A percentile compares a stretch with the other conserved stretches of the same genome.
Evolutionary conservation across 129 eudicot genomes (phyloP).

Genomic region (Tanacetum coccineum): DNA sequence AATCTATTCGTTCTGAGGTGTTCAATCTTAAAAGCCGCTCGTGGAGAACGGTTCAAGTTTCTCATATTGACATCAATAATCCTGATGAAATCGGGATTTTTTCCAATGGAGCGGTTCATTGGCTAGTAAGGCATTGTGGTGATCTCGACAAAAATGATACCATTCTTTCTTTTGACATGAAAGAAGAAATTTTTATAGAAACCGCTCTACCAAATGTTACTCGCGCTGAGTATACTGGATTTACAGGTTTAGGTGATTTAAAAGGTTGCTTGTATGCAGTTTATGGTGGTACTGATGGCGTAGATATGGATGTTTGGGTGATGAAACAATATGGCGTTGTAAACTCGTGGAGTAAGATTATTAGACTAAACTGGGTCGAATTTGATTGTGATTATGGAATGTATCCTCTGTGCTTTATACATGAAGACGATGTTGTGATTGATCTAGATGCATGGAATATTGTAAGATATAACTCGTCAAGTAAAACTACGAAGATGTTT

Average conservation of each 20-base stretch:
- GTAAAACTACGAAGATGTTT: too few relatives aligned
- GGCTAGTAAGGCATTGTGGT: slow-evolving; percentile 2
- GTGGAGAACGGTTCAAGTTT: slow-evolving; percentile 13
- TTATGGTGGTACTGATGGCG: slow-evolving; percentile 16
- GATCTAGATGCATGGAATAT: too few relatives aligned
- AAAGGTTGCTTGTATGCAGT: slow-evolving; percentile 30
- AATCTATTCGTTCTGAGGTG: slow-evolving; percentile 15
- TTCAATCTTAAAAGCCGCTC: slow-evolving; percentile 19
- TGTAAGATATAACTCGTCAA: too few relatives aligned
- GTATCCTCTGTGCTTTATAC: too few relatives aligned
- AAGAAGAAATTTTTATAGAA: too few relatives aligned
- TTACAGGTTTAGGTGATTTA: slow-evolving; percentile 12
- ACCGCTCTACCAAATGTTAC: too few relatives aligned
- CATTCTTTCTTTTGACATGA: background rate
- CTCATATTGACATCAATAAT: background rate
- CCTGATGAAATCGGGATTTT: slow-evolving; percentile 19
- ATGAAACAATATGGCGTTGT: slow-evolving; percentile 27
- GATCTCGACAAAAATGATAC: background rate
- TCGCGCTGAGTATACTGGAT: too few relatives aligned
- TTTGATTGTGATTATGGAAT: too few relatives aligned
- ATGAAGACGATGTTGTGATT: too few relatives aligned
- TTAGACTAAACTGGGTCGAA: slow-evolving; percentile 4
- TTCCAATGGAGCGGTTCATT: slow-evolving; percentile 20
- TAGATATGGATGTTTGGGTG: slow-evolving; percentile 26
- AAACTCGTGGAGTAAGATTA: slow-evolving; percentile 20